Evolutionary conservation across 768 basidiomycete species (phyloP).

Genomic region (Agaricus blazei): DNA sequence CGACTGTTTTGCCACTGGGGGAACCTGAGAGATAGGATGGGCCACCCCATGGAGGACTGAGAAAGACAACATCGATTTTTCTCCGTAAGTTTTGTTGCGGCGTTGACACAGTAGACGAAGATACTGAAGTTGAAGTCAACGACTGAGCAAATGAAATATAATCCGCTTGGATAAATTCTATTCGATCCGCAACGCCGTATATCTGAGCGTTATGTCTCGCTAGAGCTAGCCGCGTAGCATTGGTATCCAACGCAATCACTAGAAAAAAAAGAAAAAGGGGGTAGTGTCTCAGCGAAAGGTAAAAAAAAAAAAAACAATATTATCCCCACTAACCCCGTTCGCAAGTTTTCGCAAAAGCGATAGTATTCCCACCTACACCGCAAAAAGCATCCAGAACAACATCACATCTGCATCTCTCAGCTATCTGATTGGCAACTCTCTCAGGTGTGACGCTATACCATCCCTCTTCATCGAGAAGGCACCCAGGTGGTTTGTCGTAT

Average conservation of each 20-base stretch:
- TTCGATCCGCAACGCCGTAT: conserved; percentile 91
- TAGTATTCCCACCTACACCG: conserved; percentile 96
- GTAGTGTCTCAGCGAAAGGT: background rate
- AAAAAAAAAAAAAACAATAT: conserved; percentile 18
- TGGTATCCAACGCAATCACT: conserved; percentile 95
- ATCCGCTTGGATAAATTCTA: conserved; percentile 89
- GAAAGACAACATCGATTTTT: conserved; percentile 83
- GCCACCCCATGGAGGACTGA: conserved; percentile 97
- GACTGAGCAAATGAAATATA: conserved; percentile 70
- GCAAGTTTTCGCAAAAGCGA: conserved; percentile 95
- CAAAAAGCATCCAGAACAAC: conserved; percentile 93
- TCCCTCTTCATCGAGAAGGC: conserved; percentile 90
- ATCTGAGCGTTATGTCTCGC: conserved; percentile 92
- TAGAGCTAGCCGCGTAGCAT: conserved; percentile 77
- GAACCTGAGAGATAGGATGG: conserved; percentile 56
- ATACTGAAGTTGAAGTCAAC: background rate
- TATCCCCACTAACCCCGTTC: conserved; percentile 60
- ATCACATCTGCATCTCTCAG: conserved; percentile 83
- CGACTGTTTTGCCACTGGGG: conserved; percentile 10
- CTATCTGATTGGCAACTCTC: conserved; percentile 86
- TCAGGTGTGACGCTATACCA: conserved; percentile 99
- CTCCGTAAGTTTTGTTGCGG: conserved; percentile 23
- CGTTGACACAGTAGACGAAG: conserved; percentile 18
- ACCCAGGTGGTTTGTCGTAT: conserved; percentile 65
- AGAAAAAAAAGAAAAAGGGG: background rate